Conservation (phyloP, 2,329 filamentous ascomycete genomes). For the Fonsecaea pedrosoi region DNA sequence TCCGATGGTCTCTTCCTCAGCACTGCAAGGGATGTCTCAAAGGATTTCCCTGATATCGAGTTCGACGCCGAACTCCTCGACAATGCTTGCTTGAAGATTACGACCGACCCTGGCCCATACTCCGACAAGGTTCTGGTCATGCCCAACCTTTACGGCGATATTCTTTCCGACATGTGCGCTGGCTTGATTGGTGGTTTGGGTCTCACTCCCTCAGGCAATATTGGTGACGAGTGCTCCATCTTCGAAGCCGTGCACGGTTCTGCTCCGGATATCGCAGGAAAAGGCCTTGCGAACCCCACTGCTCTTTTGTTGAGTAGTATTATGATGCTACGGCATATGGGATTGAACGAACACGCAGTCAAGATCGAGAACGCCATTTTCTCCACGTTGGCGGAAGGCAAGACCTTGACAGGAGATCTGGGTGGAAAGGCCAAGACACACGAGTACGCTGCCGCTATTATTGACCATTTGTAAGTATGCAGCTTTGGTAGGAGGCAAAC, state of each 20-base stretch:
- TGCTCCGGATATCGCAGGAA: conserved; percentile 94
- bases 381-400: conserved; percentile 92
- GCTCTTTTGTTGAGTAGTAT: conserved; percentile 93
- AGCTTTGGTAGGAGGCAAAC: not conserved
- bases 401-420: conserved; percentile 92
- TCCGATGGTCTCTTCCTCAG: conserved; percentile 97
- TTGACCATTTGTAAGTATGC: conserved; percentile 62
- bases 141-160: conserved; percentile 99
- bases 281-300: conserved; percentile 95
- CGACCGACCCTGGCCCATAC: conserved; percentile 93
- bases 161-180: conserved; percentile 99
- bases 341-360: conserved; percentile 79
- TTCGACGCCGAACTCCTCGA: conserved; percentile 98
- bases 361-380: conserved; percentile 96
- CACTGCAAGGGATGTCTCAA: conserved; percentile 82
- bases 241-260: conserved; percentile 99
- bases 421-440: conserved; percentile 95
- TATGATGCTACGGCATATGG: conserved; percentile 99
- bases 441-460: conserved; percentile 93
- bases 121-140: conserved; percentile 83
- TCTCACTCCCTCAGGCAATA: conserved; percentile 97
- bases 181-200: conserved; percentile 97
- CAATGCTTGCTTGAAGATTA: conserved; percentile 99
- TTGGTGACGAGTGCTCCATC: conserved; percentile 99
- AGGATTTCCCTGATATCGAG: conserved; percentile 94